Evolutionary conservation across 805 yeast genomes (phyloP).

Genomic region (Monosporozyma aerobia): DNA sequence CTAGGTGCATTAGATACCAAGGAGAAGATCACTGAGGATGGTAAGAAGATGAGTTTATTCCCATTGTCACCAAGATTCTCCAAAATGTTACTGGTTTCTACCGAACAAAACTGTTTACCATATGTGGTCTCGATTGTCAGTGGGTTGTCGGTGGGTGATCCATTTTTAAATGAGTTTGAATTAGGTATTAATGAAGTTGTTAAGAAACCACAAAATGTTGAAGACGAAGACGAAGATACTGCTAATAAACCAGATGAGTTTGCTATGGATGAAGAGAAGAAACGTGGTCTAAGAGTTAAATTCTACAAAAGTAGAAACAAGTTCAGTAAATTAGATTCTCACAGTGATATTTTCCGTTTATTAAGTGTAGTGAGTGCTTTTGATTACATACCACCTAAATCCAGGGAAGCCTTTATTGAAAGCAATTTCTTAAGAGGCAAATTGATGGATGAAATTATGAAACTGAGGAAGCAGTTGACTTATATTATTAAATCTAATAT

Average conservation of each 20-base stretch:
- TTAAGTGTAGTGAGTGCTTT: slow-evolving; percentile 80
- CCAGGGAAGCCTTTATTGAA: slow-evolving; percentile 40
- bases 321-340: slow-evolving; percentile 60
- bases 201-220: slow-evolving; percentile 3
- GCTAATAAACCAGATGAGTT: slow-evolving; percentile 20
- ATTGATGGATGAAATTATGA: slow-evolving; percentile 74
- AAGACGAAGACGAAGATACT: slow-evolving; percentile 20
- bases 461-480: slow-evolving; percentile 70
- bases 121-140: slow-evolving; percentile 89
- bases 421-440: slow-evolving; percentile 68
- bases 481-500: slow-evolving; percentile 64
- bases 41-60: slow-evolving; percentile 78
- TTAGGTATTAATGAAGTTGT: slow-evolving; percentile 40
- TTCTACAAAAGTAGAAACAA: slow-evolving; percentile 50
- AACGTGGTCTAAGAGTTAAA: slow-evolving; percentile 37
- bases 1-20: slow-evolving; percentile 65
- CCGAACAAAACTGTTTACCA: slow-evolving; percentile 77
- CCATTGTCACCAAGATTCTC: slow-evolving; percentile 93
- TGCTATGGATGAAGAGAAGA: slow-evolving; percentile 30
- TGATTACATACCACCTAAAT: slow-evolving; percentile 55
- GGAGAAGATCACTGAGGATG: slow-evolving; percentile 61
- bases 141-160: slow-evolving; percentile 88
- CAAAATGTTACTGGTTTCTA: slow-evolving; percentile 79
- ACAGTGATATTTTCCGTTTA: slow-evolving; percentile 65
- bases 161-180: slow-evolving; percentile 69